Evolutionary conservation across 352 stramenopile species (phyloP), one percentile per base, ranked within the genome.

Genomic region (Phytophthora litchii): DNA sequence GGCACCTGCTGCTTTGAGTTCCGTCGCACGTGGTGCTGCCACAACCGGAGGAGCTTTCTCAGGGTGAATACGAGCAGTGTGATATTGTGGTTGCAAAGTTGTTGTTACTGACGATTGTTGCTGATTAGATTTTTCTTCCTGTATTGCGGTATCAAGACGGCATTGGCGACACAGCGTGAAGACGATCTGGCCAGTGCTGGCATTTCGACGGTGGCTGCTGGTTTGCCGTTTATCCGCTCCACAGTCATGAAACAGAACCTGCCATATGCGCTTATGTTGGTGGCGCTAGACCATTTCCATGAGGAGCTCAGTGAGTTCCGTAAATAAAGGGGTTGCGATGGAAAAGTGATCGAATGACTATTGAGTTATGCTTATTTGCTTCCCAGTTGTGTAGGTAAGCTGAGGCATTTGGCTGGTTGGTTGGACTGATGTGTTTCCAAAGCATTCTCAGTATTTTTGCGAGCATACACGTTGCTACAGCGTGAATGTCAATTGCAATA

Each of bases 201-300:
- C 37, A 75, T 89, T n/a, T 78, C 81, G 6, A 84, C 70, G 0
- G 37, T 83, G 8, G 59, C 64, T 3, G 80, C 79, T 0, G 78
- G 65, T 6, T 37, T 82, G 10, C 83, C 83, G 9, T 91, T 93
- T 61, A 46, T 89, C 7, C 69, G 77, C 17, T 85, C 76, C 8
- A 77, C 70, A 8, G 59, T 87, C 41, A 83, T 93, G 64, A 82
- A 83, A 14, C 78, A 89, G 60, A 91, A 93, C 60, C 47, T 89
- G 52, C 80, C 80, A 14, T 93, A 91, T 53, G 83, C 81, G 16
- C 49, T 88, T 35, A 89, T 93, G 76, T 72, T 93, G 49, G 70
- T 93, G 34, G 81, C 64, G 29, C 76, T 93, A 1, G 83, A 93
- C 47, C 80, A 91, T 44, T 93, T 93, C 50, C 83, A 93, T 55